Evolutionary conservation across 768 basidiomycete species (phyloP).

Genomic region (Boletus reticuloceps): DNA sequence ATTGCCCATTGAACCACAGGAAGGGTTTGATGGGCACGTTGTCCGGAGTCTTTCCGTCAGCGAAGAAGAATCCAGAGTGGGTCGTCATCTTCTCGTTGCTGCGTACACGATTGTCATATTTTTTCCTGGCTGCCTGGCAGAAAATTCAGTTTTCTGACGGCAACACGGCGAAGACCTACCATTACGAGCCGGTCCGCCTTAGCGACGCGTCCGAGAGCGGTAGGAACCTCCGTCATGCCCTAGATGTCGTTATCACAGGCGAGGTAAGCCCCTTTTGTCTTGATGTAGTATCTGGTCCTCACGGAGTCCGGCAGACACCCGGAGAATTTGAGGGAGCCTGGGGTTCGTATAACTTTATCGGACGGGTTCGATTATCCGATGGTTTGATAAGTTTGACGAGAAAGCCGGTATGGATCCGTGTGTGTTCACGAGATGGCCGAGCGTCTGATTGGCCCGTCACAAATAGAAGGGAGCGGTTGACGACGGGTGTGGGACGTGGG

Average conservation of each 20-base stretch:
- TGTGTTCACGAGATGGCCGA: background rate
- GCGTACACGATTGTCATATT: conserved; percentile 23
- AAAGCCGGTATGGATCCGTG: conserved; percentile 47
- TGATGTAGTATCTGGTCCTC: conserved; percentile 19
- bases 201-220: conserved; percentile 25
- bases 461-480: conserved; percentile 40
- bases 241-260: conserved; percentile 37
- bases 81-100: conserved; percentile 7
- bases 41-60: conserved; percentile 20
- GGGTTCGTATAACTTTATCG: conserved; percentile 62
- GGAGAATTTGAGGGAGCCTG: conserved; percentile 57
- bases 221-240: conserved; percentile 29
- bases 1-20: conserved; percentile 21
- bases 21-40: conserved; percentile 22
- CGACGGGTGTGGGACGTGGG: conserved; percentile 47
- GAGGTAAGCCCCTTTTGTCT: conserved; percentile 28
- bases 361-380: conserved; percentile 52
- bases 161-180: conserved; percentile 20
- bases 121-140: conserved; percentile 10
- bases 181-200: conserved; percentile 32
- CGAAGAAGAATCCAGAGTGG: conserved; percentile 24
- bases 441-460: conserved; percentile 2
- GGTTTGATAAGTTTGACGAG: conserved; percentile 61
- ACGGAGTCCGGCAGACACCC: conserved; percentile 44
- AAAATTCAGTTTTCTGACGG: conserved; percentile 30